phyloP scores from a whole-genome alignment of 129 eudicot species.

The Logfia minima region DNA sequence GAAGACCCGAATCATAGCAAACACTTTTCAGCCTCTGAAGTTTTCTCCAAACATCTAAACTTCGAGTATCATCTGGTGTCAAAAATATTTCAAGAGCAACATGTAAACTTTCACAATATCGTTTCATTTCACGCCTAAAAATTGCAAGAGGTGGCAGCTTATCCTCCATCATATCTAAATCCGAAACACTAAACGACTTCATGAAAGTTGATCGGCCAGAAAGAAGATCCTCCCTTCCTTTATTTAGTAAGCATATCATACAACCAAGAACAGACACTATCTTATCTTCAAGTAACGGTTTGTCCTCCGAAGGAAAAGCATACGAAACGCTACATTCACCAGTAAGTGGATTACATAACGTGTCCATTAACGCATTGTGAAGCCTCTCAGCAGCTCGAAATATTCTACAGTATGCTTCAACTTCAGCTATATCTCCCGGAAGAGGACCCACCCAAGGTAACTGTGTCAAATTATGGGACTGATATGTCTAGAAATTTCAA shows the following conservation, averaged over 20 bases:
- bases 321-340: conserved; percentile 94
- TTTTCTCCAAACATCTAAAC: conserved; percentile 79
- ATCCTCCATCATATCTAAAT: conserved; percentile 58
- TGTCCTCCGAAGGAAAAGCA: conserved; percentile 74
- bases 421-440: conserved; percentile 97
- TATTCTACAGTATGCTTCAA: conserved; percentile 96
- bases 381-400: conserved; percentile 89
- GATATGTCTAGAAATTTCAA: conserved; percentile 41
- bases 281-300: conserved; percentile 83
- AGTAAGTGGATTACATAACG: conserved; percentile 82
- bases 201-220: conserved; percentile 75
- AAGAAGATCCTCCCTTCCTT: conserved; percentile 89
- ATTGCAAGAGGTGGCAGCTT: conserved; percentile 86
- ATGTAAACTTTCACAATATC: conserved; percentile 95
- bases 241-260: conserved; percentile 86
- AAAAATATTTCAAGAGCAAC: conserved; percentile 81
- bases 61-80: conserved; percentile 64
- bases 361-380: conserved; percentile 81
- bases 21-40: conserved; percentile 74
- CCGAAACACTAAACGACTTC: conserved; percentile 51
- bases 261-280: conserved; percentile 97
- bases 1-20: conserved; percentile 90
- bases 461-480: conserved; percentile 63
- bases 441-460: conserved; percentile 92
- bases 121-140: conserved; percentile 84